phyloP scores from a whole-genome alignment of 345 rosid genomes.

The Eucalyptus curtisii region DNA sequence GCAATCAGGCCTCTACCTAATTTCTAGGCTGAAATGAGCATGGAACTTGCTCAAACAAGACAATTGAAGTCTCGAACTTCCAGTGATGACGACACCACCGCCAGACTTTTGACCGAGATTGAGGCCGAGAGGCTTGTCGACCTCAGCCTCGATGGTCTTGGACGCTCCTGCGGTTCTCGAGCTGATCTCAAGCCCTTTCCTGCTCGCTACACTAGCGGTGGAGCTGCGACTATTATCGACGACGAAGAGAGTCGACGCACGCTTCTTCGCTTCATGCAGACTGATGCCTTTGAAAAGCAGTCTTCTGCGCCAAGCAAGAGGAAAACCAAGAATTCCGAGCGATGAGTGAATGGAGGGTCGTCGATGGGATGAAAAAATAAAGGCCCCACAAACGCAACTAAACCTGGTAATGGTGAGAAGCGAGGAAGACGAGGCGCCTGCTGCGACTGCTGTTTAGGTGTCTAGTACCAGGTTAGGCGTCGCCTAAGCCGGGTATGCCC shows the following conservation, averaged over 20 bases:
- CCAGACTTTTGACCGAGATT: conserved; percentile 82
- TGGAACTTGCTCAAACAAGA: too few relatives aligned
- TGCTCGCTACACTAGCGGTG: conserved; percentile 2
- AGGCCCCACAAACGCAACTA: background rate
- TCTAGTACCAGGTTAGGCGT: background rate
- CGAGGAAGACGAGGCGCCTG: conserved; percentile 21
- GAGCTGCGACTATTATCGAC: conserved; percentile 7
- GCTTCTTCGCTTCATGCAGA: conserved; percentile 46
- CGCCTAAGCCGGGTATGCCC: background rate
- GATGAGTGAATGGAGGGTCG: background rate
- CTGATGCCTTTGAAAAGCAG: conserved; percentile 52
- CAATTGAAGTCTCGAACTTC: too few relatives aligned
- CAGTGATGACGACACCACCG: too few relatives aligned
- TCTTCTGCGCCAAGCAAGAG: conserved; percentile 22
- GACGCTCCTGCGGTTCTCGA: conserved; percentile 68
- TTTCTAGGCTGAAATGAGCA: too few relatives aligned
- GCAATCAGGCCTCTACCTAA: background rate
- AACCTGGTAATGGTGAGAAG: conserved; percentile 11
- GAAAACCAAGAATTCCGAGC: background rate
- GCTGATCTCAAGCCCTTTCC: conserved; percentile 26
- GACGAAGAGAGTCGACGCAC: conserved; percentile 21
- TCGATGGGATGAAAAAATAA: background rate
- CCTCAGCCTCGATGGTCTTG: conserved; percentile 76
- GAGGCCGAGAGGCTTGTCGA: conserved; percentile 89
- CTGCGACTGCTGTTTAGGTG: background rate